These are phyloP conservation scores for Linnemannia exigua DNA, from an alignment of 192 early-diverging fungal species.

Conservation along the genomic window DNA sequence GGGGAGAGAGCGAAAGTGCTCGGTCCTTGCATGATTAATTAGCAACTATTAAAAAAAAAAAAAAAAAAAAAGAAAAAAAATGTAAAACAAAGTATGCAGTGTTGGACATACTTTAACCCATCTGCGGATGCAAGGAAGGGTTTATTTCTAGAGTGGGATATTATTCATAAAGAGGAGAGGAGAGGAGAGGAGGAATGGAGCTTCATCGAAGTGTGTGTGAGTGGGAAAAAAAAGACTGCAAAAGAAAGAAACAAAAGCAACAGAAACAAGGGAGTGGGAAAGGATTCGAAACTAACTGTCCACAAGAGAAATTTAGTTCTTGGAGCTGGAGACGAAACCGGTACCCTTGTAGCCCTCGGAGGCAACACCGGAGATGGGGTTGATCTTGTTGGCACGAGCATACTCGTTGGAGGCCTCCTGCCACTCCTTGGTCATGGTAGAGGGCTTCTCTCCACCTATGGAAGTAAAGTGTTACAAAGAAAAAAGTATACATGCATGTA, in stretches of 20 bases:
- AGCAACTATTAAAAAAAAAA: background rate
- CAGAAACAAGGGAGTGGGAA: background rate
- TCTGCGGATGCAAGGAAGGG: background rate
- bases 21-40: background rate
- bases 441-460: constrained; percentile 70
- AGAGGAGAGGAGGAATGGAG: background rate
- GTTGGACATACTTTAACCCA: background rate
- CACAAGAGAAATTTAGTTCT: constrained; percentile 41
- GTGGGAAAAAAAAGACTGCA: background rate
- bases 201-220: background rate
- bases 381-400: constrained; percentile 73
- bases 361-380: constrained; percentile 82
- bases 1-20: no score
- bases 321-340: constrained; percentile 70
- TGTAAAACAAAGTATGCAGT: background rate
- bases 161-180: constrained; percentile 3
- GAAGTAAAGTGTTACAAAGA: background rate
- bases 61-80: background rate
- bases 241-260: background rate
- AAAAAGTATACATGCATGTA: no score
- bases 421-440: constrained; percentile 84
- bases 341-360: constrained; percentile 84
- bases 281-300: background rate
- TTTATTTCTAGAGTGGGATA: background rate
- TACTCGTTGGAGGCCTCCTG: constrained; percentile 84